phyloP scores from a whole-genome alignment of 73 alveolate species.

The Tetrahymena thermophila region DNA sequence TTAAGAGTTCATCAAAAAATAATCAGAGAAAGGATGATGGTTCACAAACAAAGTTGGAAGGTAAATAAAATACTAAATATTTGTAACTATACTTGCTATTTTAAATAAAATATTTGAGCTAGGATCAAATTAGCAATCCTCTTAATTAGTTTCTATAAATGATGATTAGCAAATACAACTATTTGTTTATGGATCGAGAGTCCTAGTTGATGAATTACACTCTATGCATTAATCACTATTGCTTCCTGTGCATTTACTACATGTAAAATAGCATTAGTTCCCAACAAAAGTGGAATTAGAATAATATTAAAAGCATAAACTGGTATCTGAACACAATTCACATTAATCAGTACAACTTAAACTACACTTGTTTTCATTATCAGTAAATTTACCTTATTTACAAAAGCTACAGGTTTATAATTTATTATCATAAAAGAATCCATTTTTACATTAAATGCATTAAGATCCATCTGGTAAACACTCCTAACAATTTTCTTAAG shows the following conservation, averaged over 20 bases:
- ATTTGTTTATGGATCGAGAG: background rate
- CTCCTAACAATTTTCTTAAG: background rate
- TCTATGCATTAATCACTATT: background rate
- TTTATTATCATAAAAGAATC: background rate
- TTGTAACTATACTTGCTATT: background rate
- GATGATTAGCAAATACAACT: background rate
- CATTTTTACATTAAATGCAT: background rate
- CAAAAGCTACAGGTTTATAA: background rate
- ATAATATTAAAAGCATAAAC: background rate
- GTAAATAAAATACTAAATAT: background rate
- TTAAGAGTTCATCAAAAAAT: background rate
- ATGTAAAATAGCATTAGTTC: background rate
- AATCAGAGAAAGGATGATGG: background rate
- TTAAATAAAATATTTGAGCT: background rate
- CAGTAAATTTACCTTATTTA: background rate
- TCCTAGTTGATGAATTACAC: background rate
- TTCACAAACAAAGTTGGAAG: background rate
- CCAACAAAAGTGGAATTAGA: background rate
- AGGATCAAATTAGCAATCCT: background rate
- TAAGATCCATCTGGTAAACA: background rate
- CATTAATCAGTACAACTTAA: background rate
- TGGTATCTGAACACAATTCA: background rate
- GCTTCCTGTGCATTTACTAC: background rate
- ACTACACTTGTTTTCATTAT: background rate
- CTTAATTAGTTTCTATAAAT: background rate